These are phyloP conservation scores for Letharia lupina DNA, from an alignment of 495 filamentous ascomycete genomes.

Conservation along the genomic window DNA sequence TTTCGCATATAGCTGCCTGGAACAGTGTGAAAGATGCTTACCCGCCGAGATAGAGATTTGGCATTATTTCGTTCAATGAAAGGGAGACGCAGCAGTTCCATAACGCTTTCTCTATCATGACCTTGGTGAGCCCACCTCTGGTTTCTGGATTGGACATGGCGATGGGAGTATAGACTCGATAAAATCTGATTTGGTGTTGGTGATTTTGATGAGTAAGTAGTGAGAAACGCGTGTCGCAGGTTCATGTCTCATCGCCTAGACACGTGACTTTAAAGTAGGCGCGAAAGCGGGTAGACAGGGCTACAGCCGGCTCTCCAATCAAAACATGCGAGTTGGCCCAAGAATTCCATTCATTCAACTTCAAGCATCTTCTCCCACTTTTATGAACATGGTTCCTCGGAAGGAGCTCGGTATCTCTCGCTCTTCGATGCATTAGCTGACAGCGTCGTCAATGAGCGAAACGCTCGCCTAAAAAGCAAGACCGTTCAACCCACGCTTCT, in stretches of 20 bases:
- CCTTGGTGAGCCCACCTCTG: background rate
- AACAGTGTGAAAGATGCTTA: background rate
- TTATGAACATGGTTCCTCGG: too few relatives aligned
- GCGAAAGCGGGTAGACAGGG: background rate
- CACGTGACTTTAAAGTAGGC: background rate
- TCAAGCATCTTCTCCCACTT: too few relatives aligned
- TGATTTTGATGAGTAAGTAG: background rate
- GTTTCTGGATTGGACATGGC: background rate
- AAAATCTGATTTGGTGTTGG: background rate
- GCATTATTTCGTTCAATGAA: background rate
- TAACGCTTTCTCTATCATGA: background rate
- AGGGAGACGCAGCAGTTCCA: constrained; percentile 7
- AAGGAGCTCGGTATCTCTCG: too few relatives aligned
- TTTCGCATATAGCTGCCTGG: background rate
- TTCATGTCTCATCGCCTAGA: background rate
- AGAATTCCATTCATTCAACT: too few relatives aligned
- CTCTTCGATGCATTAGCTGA: too few relatives aligned
- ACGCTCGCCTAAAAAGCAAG: background rate
- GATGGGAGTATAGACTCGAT: too few relatives aligned
- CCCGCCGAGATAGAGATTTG: background rate
- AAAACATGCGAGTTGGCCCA: too few relatives aligned
- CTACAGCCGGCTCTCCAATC: background rate
- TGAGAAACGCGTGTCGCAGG: background rate
- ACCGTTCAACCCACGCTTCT: background rate
- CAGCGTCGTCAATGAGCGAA: background rate